Percentiles rank a stretch among this genome's conserved stretches.
Conservation (phyloP, 75 land plant species). For the Cunninghamia lanceolata region DNA sequence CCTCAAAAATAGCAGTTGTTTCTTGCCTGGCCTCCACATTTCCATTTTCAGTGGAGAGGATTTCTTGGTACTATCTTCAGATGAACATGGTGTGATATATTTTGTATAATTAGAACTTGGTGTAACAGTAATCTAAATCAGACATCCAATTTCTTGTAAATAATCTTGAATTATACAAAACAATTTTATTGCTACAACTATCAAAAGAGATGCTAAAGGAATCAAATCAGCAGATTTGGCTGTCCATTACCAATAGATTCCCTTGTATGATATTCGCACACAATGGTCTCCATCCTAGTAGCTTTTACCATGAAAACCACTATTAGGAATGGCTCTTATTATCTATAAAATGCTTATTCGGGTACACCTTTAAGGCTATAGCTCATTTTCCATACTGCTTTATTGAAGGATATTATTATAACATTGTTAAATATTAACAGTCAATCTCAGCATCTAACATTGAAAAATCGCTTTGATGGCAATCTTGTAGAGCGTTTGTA, state of each 20-base stretch:
- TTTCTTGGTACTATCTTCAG: neutral
- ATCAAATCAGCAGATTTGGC: neutral
- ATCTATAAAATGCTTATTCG: neutral
- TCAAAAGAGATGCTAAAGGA: neutral
- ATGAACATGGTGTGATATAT: neutral
- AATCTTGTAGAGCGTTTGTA: neutral
- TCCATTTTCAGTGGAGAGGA: neutral
- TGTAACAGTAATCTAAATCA: neutral
- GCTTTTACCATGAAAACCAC: neutral
- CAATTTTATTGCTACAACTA: neutral
- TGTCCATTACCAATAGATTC: neutral
- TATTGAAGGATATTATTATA: neutral
- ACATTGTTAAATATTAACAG: neutral
- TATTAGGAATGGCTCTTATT: neutral
- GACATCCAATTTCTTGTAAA: neutral
- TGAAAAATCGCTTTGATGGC: neutral
- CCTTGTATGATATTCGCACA: neutral
- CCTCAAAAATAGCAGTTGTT: neutral
- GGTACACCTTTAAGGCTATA: neutral
- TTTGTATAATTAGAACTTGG: neutral
- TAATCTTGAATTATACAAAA: neutral
- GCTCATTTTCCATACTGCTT: neutral
- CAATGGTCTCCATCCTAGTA: neutral
- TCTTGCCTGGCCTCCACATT: neutral
- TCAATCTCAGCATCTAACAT: neutral